Evolutionary conservation across 108 stramenopile genomes (phyloP).

Genomic region (Cyclostephanos tholiformis): DNA sequence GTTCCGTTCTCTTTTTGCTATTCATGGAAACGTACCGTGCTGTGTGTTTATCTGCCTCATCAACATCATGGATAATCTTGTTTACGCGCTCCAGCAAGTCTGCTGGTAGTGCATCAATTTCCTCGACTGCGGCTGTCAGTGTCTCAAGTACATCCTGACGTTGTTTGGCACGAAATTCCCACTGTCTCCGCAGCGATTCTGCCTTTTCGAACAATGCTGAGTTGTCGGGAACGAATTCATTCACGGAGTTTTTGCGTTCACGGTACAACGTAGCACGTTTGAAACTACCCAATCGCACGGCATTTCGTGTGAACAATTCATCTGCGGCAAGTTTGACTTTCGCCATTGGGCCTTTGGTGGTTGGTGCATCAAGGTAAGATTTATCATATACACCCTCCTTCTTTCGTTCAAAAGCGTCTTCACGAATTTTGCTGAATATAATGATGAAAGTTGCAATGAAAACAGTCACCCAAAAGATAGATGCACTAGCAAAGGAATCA

Average conservation of each 20-base stretch:
- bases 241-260: constrained; percentile 17
- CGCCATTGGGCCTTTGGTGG: constrained; percentile 22
- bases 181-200: constrained; percentile 21
- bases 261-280: constrained; percentile 27
- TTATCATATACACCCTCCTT: constrained; percentile 44
- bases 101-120: constrained; percentile 44
- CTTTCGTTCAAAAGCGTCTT: constrained; percentile 35
- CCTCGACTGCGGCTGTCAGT: constrained; percentile 42
- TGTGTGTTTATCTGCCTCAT: constrained; percentile 32
- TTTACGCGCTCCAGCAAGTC: constrained; percentile 35
- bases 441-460: constrained; percentile 14
- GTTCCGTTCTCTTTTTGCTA: not conserved
- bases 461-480: constrained; percentile 41
- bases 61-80: constrained; percentile 34
- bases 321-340: constrained; percentile 39
- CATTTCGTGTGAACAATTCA: constrained; percentile 34
- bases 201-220: constrained; percentile 19
- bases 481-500: constrained; percentile 14
- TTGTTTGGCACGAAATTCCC: constrained; percentile 15
- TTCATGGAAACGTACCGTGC: constrained; percentile 35
- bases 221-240: constrained; percentile 29
- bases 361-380: constrained; percentile 30
- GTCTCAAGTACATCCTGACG: constrained; percentile 40
- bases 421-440: constrained; percentile 32
- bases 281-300: constrained; percentile 26